Evolutionary conservation across 345 rosid species (phyloP).

Genomic region (Acer yangbiense): DNA sequence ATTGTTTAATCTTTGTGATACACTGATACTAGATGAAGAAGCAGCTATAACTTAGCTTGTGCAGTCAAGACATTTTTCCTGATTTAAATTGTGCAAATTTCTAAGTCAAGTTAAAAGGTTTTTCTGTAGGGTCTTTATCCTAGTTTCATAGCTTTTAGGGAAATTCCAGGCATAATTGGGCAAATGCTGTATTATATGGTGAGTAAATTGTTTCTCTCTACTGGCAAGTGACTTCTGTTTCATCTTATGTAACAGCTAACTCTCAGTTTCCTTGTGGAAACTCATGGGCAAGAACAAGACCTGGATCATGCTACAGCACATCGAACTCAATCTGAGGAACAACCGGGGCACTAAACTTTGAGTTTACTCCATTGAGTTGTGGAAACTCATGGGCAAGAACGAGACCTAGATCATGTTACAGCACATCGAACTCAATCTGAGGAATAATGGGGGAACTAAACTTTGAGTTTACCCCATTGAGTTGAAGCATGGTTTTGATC

Average conservation of each 20-base stretch:
- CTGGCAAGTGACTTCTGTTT: neutral
- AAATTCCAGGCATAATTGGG: no score
- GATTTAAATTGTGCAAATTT: no score
- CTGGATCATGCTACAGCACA: neutral
- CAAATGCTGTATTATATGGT: neutral
- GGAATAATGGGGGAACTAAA: neutral
- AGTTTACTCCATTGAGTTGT: no score
- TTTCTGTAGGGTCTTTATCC: no score
- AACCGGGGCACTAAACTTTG: neutral
- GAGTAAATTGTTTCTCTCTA: neutral
- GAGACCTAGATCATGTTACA: neutral
- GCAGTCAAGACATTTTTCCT: no score
- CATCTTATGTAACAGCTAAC: neutral
- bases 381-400: neutral
- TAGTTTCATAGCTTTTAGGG: no score
- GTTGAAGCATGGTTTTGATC: neutral
- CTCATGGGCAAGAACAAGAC: neutral
- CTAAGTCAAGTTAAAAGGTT: no score
- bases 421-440: neutral
- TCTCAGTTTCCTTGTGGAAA: neutral
- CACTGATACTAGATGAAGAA: no score
- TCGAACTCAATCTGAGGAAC: neutral
- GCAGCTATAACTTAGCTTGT: no score
- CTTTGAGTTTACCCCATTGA: neutral
- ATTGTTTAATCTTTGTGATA: no score